These are phyloP conservation scores for Backusella tarrabulga DNA, from an alignment of 192 early-diverging fungal species.

Conservation along the genomic window DNA sequence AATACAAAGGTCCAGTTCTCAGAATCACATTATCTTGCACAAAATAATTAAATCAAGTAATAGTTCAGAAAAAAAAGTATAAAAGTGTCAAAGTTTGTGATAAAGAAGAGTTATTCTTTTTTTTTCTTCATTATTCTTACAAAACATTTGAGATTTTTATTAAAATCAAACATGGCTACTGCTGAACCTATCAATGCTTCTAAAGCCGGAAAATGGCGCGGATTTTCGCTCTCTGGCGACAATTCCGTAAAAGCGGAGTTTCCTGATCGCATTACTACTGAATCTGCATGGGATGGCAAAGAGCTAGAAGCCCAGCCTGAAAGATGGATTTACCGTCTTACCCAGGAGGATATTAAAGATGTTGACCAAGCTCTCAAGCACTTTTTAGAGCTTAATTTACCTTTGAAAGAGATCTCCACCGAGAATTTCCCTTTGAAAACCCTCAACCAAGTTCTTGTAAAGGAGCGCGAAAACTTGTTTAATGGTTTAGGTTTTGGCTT, in stretches of 20 bases:
- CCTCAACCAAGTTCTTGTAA: slow-evolving; percentile 15
- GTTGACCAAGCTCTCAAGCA: slow-evolving; percentile 28
- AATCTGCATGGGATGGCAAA: slow-evolving; percentile 32
- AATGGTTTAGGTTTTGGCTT: slow-evolving; percentile 26
- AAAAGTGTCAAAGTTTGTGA: background rate
- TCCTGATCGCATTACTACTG: slow-evolving; percentile 16
- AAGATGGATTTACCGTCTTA: slow-evolving; percentile 28
- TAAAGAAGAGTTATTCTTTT: background rate
- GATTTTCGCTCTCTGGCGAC: slow-evolving; percentile 8
- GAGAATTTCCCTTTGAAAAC: slow-evolving; percentile 23
- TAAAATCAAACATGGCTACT: background rate
- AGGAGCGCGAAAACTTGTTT: slow-evolving; percentile 19
- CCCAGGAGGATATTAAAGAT: slow-evolving; percentile 22
- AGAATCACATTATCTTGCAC: background rate
- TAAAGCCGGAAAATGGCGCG: background rate
- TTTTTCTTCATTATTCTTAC: background rate
- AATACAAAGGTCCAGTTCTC: background rate
- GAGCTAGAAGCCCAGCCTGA: slow-evolving; percentile 25
- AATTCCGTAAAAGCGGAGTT: slow-evolving; percentile 10
- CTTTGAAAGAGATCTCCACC: slow-evolving; percentile 14
- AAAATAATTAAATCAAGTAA: background rate
- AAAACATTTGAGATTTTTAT: background rate
- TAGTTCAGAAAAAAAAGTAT: background rate
- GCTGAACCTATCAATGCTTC: background rate
- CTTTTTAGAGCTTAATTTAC: slow-evolving; percentile 12